Conservation (phyloP, 495 filamentous ascomycete species). For the Xeromyces bisporus region DNA sequence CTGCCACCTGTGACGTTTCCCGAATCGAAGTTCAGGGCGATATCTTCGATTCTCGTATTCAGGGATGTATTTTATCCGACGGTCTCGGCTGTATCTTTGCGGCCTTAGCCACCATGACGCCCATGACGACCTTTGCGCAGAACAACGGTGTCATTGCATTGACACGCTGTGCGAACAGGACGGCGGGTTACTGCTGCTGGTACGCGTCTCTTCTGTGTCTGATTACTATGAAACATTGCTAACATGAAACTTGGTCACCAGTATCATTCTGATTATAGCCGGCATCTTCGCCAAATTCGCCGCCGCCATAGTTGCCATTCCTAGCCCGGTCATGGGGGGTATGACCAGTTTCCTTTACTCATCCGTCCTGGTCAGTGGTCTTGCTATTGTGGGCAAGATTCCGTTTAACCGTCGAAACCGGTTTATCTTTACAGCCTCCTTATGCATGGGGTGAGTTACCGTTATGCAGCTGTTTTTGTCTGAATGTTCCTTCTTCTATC, state of each 20-base stretch:
- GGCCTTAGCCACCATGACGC: conserved; percentile 57
- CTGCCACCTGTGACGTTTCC: conserved; percentile 56
- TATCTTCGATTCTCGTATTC: conserved; percentile 75
- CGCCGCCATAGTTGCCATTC: conserved; percentile 63
- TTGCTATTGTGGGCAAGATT: conserved; percentile 56
- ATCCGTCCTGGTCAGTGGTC: conserved; percentile 62
- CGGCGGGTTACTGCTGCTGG: conserved; percentile 41
- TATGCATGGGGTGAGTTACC: conserved; percentile 48
- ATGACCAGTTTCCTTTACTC: conserved; percentile 81
- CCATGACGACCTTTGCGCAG: conserved; percentile 58
- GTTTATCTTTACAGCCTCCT: conserved; percentile 61
- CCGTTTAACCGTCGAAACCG: conserved; percentile 64
- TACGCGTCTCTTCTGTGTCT: conserved; percentile 22
- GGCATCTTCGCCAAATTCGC: conserved; percentile 78
- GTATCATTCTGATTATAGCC: conserved; percentile 56
- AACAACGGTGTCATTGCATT: conserved; percentile 79
- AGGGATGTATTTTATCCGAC: conserved; percentile 72
- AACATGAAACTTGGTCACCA: conserved; percentile 23
- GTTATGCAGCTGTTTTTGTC: too few species aligned
- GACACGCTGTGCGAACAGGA: conserved; percentile 56
- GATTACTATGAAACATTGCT: neutral
- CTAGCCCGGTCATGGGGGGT: conserved; percentile 59
- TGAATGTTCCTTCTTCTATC: neutral
- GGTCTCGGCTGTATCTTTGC: conserved; percentile 63
- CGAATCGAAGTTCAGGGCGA: conserved; percentile 64